Percentiles rank a stretch among this genome's conserved stretches.
These are phyloP conservation scores for Cornus suecica DNA, from an alignment of 148 eudicot species.

Conservation along the genomic window DNA sequence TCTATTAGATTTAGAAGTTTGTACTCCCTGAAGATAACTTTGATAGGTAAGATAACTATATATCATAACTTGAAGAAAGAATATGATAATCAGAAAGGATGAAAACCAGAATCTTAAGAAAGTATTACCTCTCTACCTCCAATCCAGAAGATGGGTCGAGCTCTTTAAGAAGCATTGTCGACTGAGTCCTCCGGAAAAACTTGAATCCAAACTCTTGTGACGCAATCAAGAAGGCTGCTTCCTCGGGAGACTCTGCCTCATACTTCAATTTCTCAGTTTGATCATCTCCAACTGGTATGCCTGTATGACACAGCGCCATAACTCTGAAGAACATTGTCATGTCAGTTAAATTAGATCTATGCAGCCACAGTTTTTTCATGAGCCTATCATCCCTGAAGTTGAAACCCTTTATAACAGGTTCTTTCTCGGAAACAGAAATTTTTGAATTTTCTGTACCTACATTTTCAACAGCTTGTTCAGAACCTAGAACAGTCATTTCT, in stretches of 20 bases:
- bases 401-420: conserved; percentile 22
- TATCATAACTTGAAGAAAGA: not conserved
- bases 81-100: not conserved
- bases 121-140: conserved; percentile 34
- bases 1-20: conserved; percentile 41
- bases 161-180: conserved; percentile 33
- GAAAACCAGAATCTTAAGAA: not conserved
- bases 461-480: conserved; percentile 10
- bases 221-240: conserved; percentile 42
- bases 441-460: conserved; percentile 5
- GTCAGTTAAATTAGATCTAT: conserved; percentile 31
- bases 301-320: conserved; percentile 49
- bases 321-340: conserved; percentile 45
- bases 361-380: conserved; percentile 30
- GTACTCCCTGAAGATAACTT: conserved; percentile 29
- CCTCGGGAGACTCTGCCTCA: conserved; percentile 48
- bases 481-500: conserved; percentile 20
- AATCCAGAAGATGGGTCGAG: conserved; percentile 29
- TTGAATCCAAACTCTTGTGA: conserved; percentile 45
- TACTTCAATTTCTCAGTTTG: conserved; percentile 22
- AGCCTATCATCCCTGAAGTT: conserved; percentile 34
- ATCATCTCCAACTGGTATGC: conserved; percentile 34
- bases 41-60: not conserved
- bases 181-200: conserved; percentile 41
- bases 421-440: conserved; percentile 2